phyloP scores from a whole-genome alignment of 1,284 basidiomycete species.

The Schizophyllum amplum region DNA sequence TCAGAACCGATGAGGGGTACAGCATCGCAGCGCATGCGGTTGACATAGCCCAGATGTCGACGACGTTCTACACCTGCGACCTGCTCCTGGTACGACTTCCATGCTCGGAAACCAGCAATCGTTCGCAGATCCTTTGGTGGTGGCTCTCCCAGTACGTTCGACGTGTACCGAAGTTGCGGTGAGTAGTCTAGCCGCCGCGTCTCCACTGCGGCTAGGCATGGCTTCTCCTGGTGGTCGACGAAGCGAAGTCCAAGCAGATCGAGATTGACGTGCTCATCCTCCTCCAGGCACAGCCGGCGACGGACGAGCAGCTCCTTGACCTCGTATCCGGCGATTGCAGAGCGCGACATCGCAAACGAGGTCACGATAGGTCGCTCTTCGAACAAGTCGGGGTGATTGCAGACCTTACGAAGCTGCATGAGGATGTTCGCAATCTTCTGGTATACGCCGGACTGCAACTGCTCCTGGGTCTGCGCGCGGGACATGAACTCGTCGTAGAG shows the following conservation, averaged over 20 bases:
- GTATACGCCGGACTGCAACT: conserved; percentile 79
- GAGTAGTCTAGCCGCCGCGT: conserved; percentile 64
- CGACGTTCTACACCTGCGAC: conserved; percentile 53
- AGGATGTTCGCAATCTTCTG: conserved; percentile 94
- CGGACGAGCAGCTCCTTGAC: conserved; percentile 86
- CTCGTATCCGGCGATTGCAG: conserved; percentile 79
- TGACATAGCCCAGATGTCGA: conserved; percentile 68
- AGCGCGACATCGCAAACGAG: conserved; percentile 81
- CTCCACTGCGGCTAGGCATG: conserved; percentile 45
- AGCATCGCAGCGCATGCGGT: conserved; percentile 76
- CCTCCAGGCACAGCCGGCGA: conserved; percentile 47
- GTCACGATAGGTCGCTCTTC: conserved; percentile 93
- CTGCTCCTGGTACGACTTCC: conserved; percentile 48
- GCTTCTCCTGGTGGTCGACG: conserved; percentile 41
- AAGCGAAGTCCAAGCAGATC: conserved; percentile 64
- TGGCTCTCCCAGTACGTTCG: conserved; percentile 47
- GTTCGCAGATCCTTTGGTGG: conserved; percentile 71
- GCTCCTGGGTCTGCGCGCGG: conserved; percentile 80
- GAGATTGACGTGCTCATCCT: conserved; percentile 48
- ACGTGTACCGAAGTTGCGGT: conserved; percentile 50
- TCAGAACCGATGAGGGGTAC: conserved; percentile 65
- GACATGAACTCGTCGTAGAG: conserved; percentile 99
- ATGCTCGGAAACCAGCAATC: conserved; percentile 62
- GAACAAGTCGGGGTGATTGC: conserved; percentile 94
- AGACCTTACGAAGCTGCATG: conserved; percentile 94